phyloP scores from a whole-genome alignment of 129 eudicot genomes.

The Pittosporum tobira region DNA sequence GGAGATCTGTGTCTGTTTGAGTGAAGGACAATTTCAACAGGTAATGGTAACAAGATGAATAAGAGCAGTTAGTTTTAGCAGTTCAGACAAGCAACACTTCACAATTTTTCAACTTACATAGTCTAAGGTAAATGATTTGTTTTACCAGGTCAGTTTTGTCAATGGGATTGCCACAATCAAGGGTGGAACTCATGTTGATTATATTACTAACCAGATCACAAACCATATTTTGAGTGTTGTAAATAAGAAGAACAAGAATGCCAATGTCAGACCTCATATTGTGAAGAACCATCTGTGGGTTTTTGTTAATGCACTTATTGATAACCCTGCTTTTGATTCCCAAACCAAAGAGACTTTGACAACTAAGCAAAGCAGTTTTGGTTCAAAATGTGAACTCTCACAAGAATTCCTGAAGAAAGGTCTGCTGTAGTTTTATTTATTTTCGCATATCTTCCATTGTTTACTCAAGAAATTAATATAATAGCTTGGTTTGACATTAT shows the following conservation, averaged over 20 bases:
- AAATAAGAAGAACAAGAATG: conserved; percentile 56
- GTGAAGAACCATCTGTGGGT: conserved; percentile 91
- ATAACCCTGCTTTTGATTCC: conserved; percentile 97
- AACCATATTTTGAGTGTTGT: conserved; percentile 36
- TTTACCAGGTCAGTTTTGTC: conserved; percentile 84
- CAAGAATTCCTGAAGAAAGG: conserved; percentile 70
- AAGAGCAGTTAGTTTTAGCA: background rate
- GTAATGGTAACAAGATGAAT: conserved; percentile 14
- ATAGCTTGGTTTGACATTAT: background rate
- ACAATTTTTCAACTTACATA: background rate
- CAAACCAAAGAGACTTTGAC: conserved; percentile 96
- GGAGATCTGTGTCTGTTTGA: conserved; percentile 67
- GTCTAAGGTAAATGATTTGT: background rate
- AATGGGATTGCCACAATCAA: conserved; percentile 79
- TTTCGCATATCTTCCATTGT: background rate
- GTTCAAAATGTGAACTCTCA: conserved; percentile 74
- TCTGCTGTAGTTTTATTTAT: conserved; percentile 18
- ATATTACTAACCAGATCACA: conserved; percentile 70
- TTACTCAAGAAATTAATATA: background rate
- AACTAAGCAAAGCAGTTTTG: conserved; percentile 68
- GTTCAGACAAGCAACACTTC: too few species aligned
- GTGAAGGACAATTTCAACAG: conserved; percentile 97
- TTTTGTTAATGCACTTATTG: conserved; percentile 92
- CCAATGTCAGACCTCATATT: conserved; percentile 47
- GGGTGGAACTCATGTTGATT: conserved; percentile 96